Base-by-base conservation (phyloP, 1,284 basidiomycete species). In the Boletus sp. region DNA sequence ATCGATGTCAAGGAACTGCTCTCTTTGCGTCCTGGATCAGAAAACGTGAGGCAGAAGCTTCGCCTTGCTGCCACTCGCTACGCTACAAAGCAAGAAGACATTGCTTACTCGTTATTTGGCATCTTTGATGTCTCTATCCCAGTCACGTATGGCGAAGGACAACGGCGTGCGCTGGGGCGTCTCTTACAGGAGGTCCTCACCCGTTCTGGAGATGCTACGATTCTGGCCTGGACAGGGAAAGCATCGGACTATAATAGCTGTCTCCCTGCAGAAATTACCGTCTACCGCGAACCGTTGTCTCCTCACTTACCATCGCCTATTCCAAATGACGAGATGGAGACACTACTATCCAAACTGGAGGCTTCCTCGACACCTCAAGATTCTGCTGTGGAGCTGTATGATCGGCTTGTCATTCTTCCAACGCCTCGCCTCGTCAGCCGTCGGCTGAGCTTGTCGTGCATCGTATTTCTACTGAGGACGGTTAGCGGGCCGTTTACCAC, bases 161-260 rank as follows among this genome's bases (percentile, higher is more conserved):
- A 71, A 47, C 28, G 48, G 7, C 60, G 66, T 30, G 67, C 65
- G 1, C 52, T 68, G 10, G 69, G 67, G 1, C 67, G 69, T 27
- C 60, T 68, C 4, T 47, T 71, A 17, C 55, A 68, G 16, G 65
- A 59, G 17, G 50, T 71, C 9, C 58, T 68, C n/a, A 64, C 66
- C 1, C 61, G 65, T 21, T 68, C 66, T 3, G 58, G 61, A 9
- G 66, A 68, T 3, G 37, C 28, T 5, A 52, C 61, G 1, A 65
- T 68, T 19, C 54, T 68, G 10, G 66, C 60, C 4, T 68, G 66
- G 66, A 70, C 58, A 6, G 68, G 66, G 3, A 67, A 50, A 30
- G 44, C 56, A 35, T 70, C 68, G 3, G 68, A 65, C 38, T 69
- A 68, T 17, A 68, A 68, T 30, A 69, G 64, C 13, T 71, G 67